These are phyloP conservation scores for Symbiodinium pilosum DNA, from an alignment of 73 alveolate species.

Conservation along the genomic window DNA sequence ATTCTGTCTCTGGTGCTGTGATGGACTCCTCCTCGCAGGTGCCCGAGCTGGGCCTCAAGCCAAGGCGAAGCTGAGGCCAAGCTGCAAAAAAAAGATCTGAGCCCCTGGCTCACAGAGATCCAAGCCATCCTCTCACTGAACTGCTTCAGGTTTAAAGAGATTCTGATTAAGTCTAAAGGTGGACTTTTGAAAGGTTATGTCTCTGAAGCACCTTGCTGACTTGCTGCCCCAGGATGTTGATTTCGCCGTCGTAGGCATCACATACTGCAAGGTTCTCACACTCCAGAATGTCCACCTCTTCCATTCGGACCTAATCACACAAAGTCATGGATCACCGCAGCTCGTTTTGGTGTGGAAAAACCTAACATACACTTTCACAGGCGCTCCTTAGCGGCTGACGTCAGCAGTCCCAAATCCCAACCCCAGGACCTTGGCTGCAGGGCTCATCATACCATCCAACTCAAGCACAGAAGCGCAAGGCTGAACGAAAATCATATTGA, in stretches of 20 bases:
- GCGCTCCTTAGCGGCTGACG: conserved; percentile 14
- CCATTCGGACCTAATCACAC: conserved; percentile 23
- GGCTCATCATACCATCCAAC: no score
- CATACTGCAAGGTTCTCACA: conserved; percentile 82
- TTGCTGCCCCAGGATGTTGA: conserved; percentile 67
- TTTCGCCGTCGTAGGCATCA: conserved; percentile 92
- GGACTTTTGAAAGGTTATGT: no score
- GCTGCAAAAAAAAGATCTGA: background rate
- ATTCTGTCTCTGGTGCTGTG: background rate
- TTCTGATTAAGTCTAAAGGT: no score
- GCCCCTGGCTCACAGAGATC: background rate
- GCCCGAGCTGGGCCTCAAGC: conserved; percentile 68
- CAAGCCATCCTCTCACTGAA: background rate
- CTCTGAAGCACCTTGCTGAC: background rate
- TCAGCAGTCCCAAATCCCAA: conserved; percentile 74
- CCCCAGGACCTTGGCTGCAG: conserved; percentile 84
- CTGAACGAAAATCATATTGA: no score
- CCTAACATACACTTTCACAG: no score
- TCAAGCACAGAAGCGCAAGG: no score
- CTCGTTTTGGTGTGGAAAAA: no score
- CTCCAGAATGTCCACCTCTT: conserved; percentile 83
- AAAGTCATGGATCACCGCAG: no score
- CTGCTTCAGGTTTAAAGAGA: no score
- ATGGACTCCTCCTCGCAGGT: conserved; percentile 91
- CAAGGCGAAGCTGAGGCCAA: background rate